These are phyloP conservation scores for Tephrocybe rancida DNA, from an alignment of 768 basidiomycete genomes.

Conservation along the genomic window DNA sequence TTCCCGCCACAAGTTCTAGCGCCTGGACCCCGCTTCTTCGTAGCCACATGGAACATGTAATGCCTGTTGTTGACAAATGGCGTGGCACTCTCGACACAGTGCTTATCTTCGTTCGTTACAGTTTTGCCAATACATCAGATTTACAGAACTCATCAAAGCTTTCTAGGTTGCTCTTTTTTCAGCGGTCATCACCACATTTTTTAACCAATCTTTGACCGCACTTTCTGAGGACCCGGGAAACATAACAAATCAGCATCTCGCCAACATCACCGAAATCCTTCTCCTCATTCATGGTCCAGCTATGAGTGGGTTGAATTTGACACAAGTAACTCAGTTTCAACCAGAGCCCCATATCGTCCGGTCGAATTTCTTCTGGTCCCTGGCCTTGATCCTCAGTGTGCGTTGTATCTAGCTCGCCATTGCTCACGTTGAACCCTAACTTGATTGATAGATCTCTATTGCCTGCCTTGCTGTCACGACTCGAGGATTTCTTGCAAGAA, in stretches of 20 bases:
- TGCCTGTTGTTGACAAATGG: not conserved
- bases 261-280: conserved; percentile 17
- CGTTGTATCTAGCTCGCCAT: not conserved
- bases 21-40: not conserved
- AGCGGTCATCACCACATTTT: not conserved
- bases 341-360: conserved; percentile 14
- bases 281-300: not conserved
- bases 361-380: conserved; percentile 19
- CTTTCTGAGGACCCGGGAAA: not conserved
- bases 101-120: not conserved
- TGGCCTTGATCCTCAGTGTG: conserved; percentile 18
- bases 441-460: conserved; percentile 10
- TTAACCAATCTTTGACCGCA: not conserved
- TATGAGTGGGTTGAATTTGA: not conserved
- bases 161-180: not conserved
- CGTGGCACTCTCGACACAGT: not conserved
- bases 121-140: not conserved
- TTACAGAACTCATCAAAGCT: not conserved
- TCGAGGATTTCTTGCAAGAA: conserved; percentile 8
- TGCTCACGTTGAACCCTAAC: not conserved
- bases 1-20: not conserved
- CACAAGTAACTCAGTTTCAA: conserved; percentile 2
- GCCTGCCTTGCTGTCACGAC: conserved; percentile 18
- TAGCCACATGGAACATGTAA: not conserved
- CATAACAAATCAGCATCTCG: conserved; percentile 9